A percentile compares a stretch with the other conserved stretches of the same genome.
These are phyloP conservation scores for Saturnispora dispora DNA, from an alignment of 805 yeast species.

Conservation along the genomic window DNA sequence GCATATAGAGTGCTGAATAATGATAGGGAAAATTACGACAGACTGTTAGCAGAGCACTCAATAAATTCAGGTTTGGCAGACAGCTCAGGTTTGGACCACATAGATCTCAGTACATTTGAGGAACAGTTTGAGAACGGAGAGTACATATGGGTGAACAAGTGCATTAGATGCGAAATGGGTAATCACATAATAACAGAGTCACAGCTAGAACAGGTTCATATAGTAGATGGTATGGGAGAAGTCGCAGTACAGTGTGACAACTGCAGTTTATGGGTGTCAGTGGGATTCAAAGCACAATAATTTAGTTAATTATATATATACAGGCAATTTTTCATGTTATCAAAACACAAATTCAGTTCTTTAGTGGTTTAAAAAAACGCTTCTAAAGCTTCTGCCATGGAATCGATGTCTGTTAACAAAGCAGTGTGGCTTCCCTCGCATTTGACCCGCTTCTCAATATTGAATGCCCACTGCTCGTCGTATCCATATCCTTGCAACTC, in stretches of 20 bases:
- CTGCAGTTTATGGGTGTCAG: slow-evolving; percentile 82
- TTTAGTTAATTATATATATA: neutral
- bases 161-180: slow-evolving; percentile 53
- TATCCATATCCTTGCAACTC: slow-evolving; percentile 13
- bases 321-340: neutral
- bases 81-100: slow-evolving; percentile 44
- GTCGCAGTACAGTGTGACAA: slow-evolving; percentile 71
- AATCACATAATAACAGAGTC: slow-evolving; percentile 31
- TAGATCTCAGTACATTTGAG: slow-evolving; percentile 9
- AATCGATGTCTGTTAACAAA: slow-evolving; percentile 62
- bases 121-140: neutral
- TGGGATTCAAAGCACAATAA: slow-evolving; percentile 21
- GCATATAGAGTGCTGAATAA: slow-evolving; percentile 58
- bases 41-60: slow-evolving; percentile 27
- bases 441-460: slow-evolving; percentile 58
- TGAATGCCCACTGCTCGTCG: slow-evolving; percentile 45
- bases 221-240: slow-evolving; percentile 30
- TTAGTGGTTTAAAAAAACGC: slow-evolving; percentile 23
- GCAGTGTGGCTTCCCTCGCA: slow-evolving; percentile 71
- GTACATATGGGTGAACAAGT: slow-evolving; percentile 35
- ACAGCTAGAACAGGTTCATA: slow-evolving; percentile 36
- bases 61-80: slow-evolving; percentile 44
- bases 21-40: slow-evolving; percentile 46
- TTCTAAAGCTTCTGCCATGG: slow-evolving; percentile 61
- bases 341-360: neutral